Conservation (phyloP, 805 yeast species). For the Starmerella vaccinii region DNA sequence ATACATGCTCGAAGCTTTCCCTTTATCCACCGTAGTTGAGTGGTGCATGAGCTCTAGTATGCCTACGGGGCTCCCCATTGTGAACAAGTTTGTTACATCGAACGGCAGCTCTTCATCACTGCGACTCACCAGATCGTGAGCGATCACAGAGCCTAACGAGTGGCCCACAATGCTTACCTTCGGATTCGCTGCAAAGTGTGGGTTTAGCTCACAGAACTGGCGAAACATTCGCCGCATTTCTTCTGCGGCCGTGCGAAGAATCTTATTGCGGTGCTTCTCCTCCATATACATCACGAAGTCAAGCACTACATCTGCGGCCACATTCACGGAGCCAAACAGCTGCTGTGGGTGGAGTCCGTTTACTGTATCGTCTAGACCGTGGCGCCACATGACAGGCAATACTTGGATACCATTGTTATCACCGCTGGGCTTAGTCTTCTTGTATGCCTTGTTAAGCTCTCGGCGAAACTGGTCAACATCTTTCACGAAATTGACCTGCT, state of each 20-base stretch:
- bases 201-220: conserved; percentile 51
- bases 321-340: conserved; percentile 31
- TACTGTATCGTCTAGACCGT: conserved; percentile 28
- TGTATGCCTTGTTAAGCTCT: background rate
- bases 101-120: conserved; percentile 45
- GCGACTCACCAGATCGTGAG: conserved; percentile 54
- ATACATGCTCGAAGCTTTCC: conserved; percentile 50
- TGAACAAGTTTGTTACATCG: conserved; percentile 62
- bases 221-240: conserved; percentile 57
- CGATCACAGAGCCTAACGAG: conserved; percentile 80
- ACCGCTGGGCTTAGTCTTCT: background rate
- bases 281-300: conserved; percentile 73
- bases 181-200: conserved; percentile 53
- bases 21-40: conserved; percentile 28
- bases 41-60: conserved; percentile 67
- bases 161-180: conserved; percentile 79
- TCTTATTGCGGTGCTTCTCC: conserved; percentile 51
- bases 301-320: conserved; percentile 76
- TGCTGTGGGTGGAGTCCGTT: conserved; percentile 18
- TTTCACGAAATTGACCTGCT: conserved; percentile 77
- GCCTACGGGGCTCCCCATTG: conserved; percentile 86
- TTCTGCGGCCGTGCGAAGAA: conserved; percentile 48
- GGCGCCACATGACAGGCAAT: conserved; percentile 87
- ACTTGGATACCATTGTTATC: conserved; percentile 53
- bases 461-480: conserved; percentile 54